Conservation (phyloP, 75 land plant genomes). For the Sequoia sempervirens region DNA sequence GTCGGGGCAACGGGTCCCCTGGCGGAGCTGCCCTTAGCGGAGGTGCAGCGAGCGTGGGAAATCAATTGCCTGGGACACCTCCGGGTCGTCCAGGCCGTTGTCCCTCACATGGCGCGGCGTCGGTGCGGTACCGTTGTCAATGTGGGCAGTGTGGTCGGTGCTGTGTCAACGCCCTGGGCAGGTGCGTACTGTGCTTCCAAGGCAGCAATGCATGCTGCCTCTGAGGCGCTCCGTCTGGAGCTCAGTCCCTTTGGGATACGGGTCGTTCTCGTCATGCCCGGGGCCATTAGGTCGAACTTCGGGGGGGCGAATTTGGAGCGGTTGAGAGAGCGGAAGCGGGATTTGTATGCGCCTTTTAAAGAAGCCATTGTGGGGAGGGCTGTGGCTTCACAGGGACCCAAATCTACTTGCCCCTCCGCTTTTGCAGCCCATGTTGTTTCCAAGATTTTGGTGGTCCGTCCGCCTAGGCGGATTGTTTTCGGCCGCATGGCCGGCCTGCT, state of each 20-base stretch:
- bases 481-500: slow-evolving; percentile 47
- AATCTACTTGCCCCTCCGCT: slow-evolving; percentile 27
- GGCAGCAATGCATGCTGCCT: slow-evolving; percentile 79
- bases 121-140: slow-evolving; percentile 84
- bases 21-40: slow-evolving; percentile 40
- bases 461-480: slow-evolving; percentile 38
- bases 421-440: slow-evolving; percentile 41
- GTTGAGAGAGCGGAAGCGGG: slow-evolving; percentile 19
- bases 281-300: slow-evolving; percentile 41
- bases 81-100: slow-evolving; percentile 75
- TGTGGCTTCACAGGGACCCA: slow-evolving; percentile 28
- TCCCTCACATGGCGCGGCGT: slow-evolving; percentile 77
- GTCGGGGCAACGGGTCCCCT: slow-evolving; percentile 44
- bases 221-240: slow-evolving; percentile 72
- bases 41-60: slow-evolving; percentile 30
- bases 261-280: slow-evolving; percentile 45
- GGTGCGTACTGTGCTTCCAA: slow-evolving; percentile 82
- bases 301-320: slow-evolving; percentile 14
- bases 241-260: slow-evolving; percentile 44
- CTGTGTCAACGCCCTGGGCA: slow-evolving; percentile 74
- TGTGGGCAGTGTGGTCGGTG: slow-evolving; percentile 74
- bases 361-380: slow-evolving; percentile 42
- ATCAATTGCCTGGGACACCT: slow-evolving; percentile 48
- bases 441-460: slow-evolving; percentile 29
- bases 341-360: slow-evolving; percentile 25